Conservation (phyloP, 371 early-diverging fungal genomes). For the Mucor lusitanicus region DNA sequence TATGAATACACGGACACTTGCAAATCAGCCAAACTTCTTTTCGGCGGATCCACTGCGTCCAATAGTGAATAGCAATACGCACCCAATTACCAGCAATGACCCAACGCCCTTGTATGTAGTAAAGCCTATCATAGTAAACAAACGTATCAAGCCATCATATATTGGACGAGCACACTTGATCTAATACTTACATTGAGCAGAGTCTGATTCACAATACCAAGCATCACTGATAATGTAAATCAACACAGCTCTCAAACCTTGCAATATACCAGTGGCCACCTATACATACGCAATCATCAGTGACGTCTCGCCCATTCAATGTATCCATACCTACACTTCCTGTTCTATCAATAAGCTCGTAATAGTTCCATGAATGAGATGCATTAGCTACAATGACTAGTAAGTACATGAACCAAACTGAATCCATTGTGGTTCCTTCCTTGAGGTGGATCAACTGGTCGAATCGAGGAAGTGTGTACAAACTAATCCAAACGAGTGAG, state of each 20-base stretch:
- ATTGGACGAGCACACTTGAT: no score
- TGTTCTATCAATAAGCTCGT: conserved; percentile 54
- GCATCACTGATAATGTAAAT: conserved; percentile 71
- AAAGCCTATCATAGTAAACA: conserved; percentile 25
- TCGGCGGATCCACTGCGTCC: conserved; percentile 13
- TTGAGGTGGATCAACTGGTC: conserved; percentile 39
- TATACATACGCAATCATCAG: conserved; percentile 72
- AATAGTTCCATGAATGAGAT: conserved; percentile 54
- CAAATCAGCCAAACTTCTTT: conserved; percentile 6
- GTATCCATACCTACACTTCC: conserved; percentile 42
- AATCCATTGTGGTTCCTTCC: conserved; percentile 8
- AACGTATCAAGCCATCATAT: no score
- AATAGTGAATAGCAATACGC: conserved; percentile 49
- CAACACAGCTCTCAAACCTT: conserved; percentile 71
- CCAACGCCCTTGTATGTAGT: conserved; percentile 46
- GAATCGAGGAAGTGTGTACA: conserved; percentile 52
- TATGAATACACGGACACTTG: neutral
- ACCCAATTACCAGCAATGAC: conserved; percentile 48
- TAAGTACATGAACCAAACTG: conserved; percentile 32
- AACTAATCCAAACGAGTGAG: conserved; percentile 43
- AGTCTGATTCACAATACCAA: conserved; percentile 66
- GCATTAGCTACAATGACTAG: conserved; percentile 37
- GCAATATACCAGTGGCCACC: conserved; percentile 70
- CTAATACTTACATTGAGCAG: conserved; percentile 71
- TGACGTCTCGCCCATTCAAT: conserved; percentile 21